phyloP scores from a whole-genome alignment of 2,329 filamentous ascomycete species.

The Neofusicoccum cordaticola region DNA sequence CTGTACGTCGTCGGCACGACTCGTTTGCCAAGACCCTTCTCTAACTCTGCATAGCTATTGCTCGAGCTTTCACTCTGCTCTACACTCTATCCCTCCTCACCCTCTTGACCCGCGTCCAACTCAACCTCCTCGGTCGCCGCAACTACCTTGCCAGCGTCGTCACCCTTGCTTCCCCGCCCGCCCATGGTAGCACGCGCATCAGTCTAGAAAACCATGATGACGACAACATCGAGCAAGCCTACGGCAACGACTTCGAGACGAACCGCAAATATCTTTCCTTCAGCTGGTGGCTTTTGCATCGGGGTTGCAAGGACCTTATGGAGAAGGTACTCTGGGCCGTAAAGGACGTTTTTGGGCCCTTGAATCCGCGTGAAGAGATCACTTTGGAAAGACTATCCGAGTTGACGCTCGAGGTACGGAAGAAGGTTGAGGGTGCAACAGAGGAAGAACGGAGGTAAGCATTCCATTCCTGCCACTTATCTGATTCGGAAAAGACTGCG shows the following conservation, averaged over 20 bases:
- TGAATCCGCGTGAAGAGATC: constrained; percentile 86
- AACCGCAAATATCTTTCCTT: constrained; percentile 94
- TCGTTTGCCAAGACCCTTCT: neutral
- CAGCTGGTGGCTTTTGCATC: constrained; percentile 96
- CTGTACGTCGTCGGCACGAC: constrained; percentile 56
- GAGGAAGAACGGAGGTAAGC: constrained; percentile 58
- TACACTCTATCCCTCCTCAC: constrained; percentile 89
- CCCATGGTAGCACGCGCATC: constrained; percentile 67
- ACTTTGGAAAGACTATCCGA: constrained; percentile 76
- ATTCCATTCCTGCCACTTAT: neutral
- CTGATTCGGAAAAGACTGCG: too few relatives aligned
- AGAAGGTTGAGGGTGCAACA: constrained; percentile 74
- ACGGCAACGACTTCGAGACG: constrained; percentile 92
- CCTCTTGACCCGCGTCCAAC: constrained; percentile 88
- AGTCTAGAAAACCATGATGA: constrained; percentile 92
- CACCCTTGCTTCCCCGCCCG: constrained; percentile 72
- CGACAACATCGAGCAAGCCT: constrained; percentile 74
- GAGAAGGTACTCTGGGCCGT: constrained; percentile 81
- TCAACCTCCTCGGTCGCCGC: constrained; percentile 90
- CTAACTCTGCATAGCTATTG: constrained; percentile 64
- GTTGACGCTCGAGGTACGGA: constrained; percentile 78
- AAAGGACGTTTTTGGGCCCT: constrained; percentile 79
- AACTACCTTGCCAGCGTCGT: constrained; percentile 97
- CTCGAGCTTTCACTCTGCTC: constrained; percentile 83
- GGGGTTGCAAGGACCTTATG: constrained; percentile 81